phyloP scores from a whole-genome alignment of 257 asterid species.

The Echium plantagineum region DNA sequence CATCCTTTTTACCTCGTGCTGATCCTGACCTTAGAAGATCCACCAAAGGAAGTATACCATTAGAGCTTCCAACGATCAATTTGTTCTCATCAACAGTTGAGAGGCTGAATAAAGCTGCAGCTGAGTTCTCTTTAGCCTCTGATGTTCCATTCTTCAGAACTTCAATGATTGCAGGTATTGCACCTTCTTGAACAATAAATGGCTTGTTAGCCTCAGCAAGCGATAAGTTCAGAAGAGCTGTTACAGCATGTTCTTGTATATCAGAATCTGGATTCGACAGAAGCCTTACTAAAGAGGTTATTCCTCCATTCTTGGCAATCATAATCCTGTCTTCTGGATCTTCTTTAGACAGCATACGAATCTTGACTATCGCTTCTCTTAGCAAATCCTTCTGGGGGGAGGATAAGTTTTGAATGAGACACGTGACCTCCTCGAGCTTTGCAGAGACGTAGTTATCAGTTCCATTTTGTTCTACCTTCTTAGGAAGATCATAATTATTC shows the following conservation, averaged over 20 bases:
- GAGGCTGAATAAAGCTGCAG: slow-evolving; percentile 77
- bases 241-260: slow-evolving; percentile 78
- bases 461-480: slow-evolving; percentile 13
- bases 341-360: slow-evolving; percentile 67
- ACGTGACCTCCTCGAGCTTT: slow-evolving; percentile 18
- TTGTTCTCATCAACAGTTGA: slow-evolving; percentile 83
- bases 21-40: slow-evolving; percentile 43
- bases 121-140: slow-evolving; percentile 69
- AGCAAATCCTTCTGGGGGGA: slow-evolving; percentile 55
- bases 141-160: slow-evolving; percentile 40
- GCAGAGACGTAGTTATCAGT: slow-evolving; percentile 12
- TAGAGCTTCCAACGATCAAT: slow-evolving; percentile 42
- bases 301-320: slow-evolving; percentile 58
- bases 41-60: slow-evolving; percentile 71
- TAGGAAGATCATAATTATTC: slow-evolving; percentile 41
- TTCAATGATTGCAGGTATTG: slow-evolving; percentile 59
- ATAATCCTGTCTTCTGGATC: slow-evolving; percentile 45
- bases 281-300: slow-evolving; percentile 49
- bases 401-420: slow-evolving; percentile 34
- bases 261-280: slow-evolving; percentile 66
- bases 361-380: slow-evolving; percentile 50
- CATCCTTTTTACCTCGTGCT: slow-evolving; percentile 74
- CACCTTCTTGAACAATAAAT: slow-evolving; percentile 44
- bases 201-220: slow-evolving; percentile 75
- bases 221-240: slow-evolving; percentile 71